Base-by-base conservation (phyloP, 805 yeast species). In the Candida golubevii region DNA sequence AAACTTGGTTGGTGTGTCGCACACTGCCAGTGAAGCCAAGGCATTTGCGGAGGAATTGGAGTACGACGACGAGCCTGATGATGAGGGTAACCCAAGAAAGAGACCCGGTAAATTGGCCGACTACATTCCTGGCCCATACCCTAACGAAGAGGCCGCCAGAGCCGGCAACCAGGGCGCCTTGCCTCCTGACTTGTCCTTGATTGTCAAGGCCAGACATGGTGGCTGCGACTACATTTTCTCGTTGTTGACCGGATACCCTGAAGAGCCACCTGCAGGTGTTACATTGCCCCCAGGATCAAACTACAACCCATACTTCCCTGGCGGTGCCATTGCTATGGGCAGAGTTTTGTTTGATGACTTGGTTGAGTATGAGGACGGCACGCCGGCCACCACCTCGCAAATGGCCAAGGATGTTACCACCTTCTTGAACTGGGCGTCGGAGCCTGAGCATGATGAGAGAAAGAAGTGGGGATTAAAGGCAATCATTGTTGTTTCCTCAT, bases 261-360 rank as follows among this genome's bases (percentile, higher is more conserved):
- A 93, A 38, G 98, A 93, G 51, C 86, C 96, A 50, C 99, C 99
- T 57, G 98, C 97, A 29, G 99, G 99, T 77, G 97, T 88, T 49
- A 78, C 69, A 41, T 77, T 93, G 60, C 95, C 98, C 47, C 85
- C 88, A 51, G 99, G 99, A 54, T 71, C 95, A 51, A 93, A 93
- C 83, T 93, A 93, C 76, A 93, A 93, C 80, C 99, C 99, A 63
- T 93, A 93, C 79, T 93, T 93, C 96, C 98, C 99, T 68, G 98
- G 98, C 74, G 98, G 99, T 56, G 79, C 97, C 35, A 91, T 93
- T 76, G 99, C 97, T 59, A 93, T 93, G 99, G 98, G 88, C 66
- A 87, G 99, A 77, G 98, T 91, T 48, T 78, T 93, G 69, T 93
- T 90, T 59, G 99, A 93, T 66, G 99, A 88, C 55, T 78, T 93